Evolutionary conservation across 192 early-diverging fungal species (phyloP).

Genomic region (Coemansia sp.): DNA sequence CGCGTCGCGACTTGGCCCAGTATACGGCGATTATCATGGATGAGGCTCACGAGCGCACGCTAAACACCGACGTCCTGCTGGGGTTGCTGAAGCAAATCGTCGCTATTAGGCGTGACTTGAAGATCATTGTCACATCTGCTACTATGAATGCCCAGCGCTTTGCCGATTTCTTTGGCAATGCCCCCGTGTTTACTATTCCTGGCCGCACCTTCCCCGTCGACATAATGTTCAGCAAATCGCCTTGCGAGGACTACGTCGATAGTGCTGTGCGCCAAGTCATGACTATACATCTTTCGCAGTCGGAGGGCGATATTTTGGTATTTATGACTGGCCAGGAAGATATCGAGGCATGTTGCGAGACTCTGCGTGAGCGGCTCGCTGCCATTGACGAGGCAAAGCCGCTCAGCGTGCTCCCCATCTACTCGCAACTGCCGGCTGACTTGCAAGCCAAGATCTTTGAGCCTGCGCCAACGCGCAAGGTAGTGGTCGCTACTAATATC

Average conservation of each 20-base stretch:
- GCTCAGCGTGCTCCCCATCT: constrained; percentile 90
- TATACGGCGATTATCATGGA: constrained; percentile 97
- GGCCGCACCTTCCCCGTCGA: constrained; percentile 97
- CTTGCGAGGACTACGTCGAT: constrained; percentile 95
- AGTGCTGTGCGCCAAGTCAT: constrained; percentile 91
- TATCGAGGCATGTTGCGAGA: constrained; percentile 84
- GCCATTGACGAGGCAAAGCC: constrained; percentile 64
- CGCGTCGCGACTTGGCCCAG: constrained; percentile 77
- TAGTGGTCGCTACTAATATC: constrained; percentile 98
- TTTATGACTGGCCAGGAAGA: constrained; percentile 99
- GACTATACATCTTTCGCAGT: constrained; percentile 95
- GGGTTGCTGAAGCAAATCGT: constrained; percentile 88
- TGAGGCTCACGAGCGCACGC: constrained; percentile 98
- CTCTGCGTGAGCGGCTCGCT: constrained; percentile 73
- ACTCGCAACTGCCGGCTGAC: constrained; percentile 92
- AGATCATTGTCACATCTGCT: constrained; percentile 95
- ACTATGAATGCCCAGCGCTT: constrained; percentile 96
- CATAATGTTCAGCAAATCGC: constrained; percentile 90
- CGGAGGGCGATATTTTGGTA: constrained; percentile 90
- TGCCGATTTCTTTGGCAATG: constrained; percentile 84
- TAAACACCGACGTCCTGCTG: constrained; percentile 95
- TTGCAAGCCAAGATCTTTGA: constrained; percentile 97
- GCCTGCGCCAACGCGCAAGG: constrained; percentile 83
- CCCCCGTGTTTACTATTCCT: constrained; percentile 95
- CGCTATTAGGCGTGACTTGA: constrained; percentile 82